These are phyloP conservation scores for Euphorbia pulcherrima DNA, from an alignment of 345 rosid species.

Conservation along the genomic window DNA sequence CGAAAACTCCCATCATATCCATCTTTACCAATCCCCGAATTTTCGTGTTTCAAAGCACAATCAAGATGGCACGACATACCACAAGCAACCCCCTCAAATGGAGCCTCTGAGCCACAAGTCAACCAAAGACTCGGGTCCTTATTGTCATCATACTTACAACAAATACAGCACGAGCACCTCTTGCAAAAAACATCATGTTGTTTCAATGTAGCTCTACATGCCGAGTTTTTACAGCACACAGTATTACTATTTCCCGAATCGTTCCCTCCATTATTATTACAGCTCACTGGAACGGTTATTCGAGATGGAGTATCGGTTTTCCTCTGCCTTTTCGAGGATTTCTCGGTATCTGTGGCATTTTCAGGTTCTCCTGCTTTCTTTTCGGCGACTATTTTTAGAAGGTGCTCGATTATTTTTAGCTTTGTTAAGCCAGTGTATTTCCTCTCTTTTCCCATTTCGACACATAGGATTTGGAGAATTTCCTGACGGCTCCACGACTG, in stretches of 20 bases:
- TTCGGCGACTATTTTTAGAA: constrained; percentile 67
- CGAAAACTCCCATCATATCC: constrained; percentile 67
- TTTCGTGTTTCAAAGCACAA: constrained; percentile 69
- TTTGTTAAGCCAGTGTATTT: constrained; percentile 89
- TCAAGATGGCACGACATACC: constrained; percentile 88
- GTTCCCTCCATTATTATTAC: constrained; percentile 18
- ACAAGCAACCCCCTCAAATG: constrained; percentile 59
- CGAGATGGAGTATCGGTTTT: too few relatives aligned
- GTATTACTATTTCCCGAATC: constrained; percentile 33
- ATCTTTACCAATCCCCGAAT: constrained; percentile 57
- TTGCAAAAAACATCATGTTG: constrained; percentile 64
- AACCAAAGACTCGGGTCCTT: constrained; percentile 97
- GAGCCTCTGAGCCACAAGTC: constrained; percentile 67
- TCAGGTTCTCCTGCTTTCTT: constrained; percentile 47
- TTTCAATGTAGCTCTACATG: constrained; percentile 70
- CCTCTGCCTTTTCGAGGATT: too few relatives aligned
- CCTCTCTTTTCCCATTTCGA: constrained; percentile 97
- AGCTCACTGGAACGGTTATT: too few relatives aligned
- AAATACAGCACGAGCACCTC: constrained; percentile 89
- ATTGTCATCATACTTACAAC: constrained; percentile 76
- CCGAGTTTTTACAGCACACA: constrained; percentile 71
- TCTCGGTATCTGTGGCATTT: constrained; percentile 32
- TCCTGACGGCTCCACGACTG: constrained; percentile 94
- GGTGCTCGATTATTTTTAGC: constrained; percentile 86
- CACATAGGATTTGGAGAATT: constrained; percentile 83